Conservation (phyloP, 805 yeast species). For the Candida railenensis region DNA sequence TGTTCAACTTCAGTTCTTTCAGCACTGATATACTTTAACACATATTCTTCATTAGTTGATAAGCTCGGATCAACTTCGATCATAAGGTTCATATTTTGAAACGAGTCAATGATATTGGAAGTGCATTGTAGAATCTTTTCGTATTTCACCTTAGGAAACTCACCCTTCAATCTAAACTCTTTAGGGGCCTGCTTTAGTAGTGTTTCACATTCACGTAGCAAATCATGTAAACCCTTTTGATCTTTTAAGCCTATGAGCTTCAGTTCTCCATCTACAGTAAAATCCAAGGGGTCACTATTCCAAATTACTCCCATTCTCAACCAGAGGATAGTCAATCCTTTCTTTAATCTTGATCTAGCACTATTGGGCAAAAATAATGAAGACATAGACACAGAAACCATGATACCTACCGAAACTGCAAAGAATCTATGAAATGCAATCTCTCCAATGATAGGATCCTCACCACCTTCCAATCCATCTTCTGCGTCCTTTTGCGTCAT, state of each 20-base stretch:
- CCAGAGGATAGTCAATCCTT: slow-evolving; percentile 71
- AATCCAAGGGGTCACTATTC: slow-evolving; percentile 71
- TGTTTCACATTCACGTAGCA: slow-evolving; percentile 59
- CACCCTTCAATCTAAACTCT: slow-evolving; percentile 74
- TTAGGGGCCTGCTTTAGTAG: slow-evolving; percentile 69
- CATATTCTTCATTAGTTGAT: slow-evolving; percentile 51
- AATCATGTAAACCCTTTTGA: slow-evolving; percentile 46
- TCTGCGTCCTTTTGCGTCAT: slow-evolving; percentile 57
- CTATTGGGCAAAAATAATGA: slow-evolving; percentile 68
- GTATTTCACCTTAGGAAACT: slow-evolving; percentile 58
- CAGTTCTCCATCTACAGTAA: slow-evolving; percentile 19
- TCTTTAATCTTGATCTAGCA: slow-evolving; percentile 67
- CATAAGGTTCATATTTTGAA: slow-evolving; percentile 69
- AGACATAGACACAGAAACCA: slow-evolving; percentile 76
- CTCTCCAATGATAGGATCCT: slow-evolving; percentile 62
- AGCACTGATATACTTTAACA: slow-evolving; percentile 50
- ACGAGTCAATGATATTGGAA: slow-evolving; percentile 67
- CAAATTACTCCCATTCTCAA: slow-evolving; percentile 76
- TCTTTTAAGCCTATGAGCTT: slow-evolving; percentile 45
- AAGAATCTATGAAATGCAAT: slow-evolving; percentile 78
- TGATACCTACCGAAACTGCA: slow-evolving; percentile 68
- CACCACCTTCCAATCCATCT: slow-evolving; percentile 68
- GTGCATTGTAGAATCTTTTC: slow-evolving; percentile 52
- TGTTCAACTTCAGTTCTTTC: slow-evolving; percentile 72
- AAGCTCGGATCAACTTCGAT: slow-evolving; percentile 61